phyloP scores from a whole-genome alignment of 2,329 filamentous ascomycete species.

The Claviceps sp. region DNA sequence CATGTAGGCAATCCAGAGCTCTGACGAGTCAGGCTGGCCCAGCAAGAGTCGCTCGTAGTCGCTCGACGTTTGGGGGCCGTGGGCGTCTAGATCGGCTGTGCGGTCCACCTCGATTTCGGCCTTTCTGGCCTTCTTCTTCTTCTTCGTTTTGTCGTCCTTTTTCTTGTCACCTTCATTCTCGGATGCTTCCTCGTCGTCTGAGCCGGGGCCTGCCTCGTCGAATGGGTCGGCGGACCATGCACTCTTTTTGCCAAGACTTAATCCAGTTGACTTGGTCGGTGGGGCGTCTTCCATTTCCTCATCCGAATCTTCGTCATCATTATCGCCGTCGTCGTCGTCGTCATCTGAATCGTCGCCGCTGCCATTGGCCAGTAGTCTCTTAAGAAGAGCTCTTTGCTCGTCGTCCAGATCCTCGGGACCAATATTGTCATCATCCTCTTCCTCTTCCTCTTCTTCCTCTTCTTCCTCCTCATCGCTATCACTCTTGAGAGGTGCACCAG shows the following conservation, averaged over 20 bases:
- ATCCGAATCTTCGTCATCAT: constrained; percentile 30
- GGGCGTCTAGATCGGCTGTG: constrained; percentile 80
- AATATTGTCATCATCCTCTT: constrained; percentile 23
- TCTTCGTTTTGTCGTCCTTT: constrained; percentile 22
- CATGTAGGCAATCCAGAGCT: constrained; percentile 95
- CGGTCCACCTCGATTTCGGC: constrained; percentile 71
- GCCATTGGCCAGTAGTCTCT: constrained; percentile 30
- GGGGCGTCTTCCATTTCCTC: constrained; percentile 28
- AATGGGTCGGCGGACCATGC: constrained; percentile 72
- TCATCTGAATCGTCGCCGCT: constrained; percentile 29
- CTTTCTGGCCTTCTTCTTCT: constrained; percentile 57
- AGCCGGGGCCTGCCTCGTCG: constrained; percentile 42
- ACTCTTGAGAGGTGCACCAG: constrained; percentile 31
- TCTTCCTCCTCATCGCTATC: constrained; percentile 36
- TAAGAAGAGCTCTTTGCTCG: constrained; percentile 18
- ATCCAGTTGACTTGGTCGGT: constrained; percentile 18
- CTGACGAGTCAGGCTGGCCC: constrained; percentile 83
- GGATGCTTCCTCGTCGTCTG: constrained; percentile 22
- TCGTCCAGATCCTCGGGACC: constrained; percentile 34
- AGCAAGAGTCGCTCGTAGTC: constrained; percentile 92
- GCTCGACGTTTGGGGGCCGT: constrained; percentile 76
- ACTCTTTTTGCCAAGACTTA: constrained; percentile 57
- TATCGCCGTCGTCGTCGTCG: constrained; percentile 19
- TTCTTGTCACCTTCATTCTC: constrained; percentile 14
- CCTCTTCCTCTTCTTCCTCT: constrained; percentile 27